Evolutionary conservation across 2,329 filamentous ascomycete genomes (phyloP).

Genomic region (Aspergillus novofumigatus): DNA sequence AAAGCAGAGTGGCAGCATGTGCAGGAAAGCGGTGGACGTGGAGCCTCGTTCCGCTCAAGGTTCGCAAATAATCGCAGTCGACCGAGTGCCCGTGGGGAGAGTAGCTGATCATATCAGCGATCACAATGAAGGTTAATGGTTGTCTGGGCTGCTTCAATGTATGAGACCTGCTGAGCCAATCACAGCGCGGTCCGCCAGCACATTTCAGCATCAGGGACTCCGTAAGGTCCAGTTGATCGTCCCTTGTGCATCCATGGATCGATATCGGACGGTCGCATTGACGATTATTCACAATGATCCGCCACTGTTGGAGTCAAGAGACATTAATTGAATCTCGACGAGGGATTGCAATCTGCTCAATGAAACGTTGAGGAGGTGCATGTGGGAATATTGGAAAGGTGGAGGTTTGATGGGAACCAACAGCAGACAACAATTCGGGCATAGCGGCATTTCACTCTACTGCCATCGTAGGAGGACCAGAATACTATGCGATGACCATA

Average conservation of each 20-base stretch:
- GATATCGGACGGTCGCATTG: not conserved
- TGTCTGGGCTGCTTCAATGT: slow-evolving; percentile 1
- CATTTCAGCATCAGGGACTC: slow-evolving; percentile 10
- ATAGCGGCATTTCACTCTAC: not conserved
- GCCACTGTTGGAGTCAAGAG: not conserved
- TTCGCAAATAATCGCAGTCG: not conserved
- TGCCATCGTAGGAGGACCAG: no score
- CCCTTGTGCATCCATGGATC: not conserved
- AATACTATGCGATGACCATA: not conserved
- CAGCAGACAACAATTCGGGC: not conserved
- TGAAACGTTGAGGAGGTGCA: not conserved
- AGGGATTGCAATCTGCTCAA: not conserved
- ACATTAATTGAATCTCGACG: not conserved
- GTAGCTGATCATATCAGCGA: slow-evolving; percentile 1
- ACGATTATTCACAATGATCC: not conserved
- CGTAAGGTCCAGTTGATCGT: slow-evolving; percentile 5
- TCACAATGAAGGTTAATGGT: slow-evolving; percentile 4
- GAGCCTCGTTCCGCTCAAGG: not conserved
- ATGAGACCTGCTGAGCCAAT: slow-evolving; percentile 13
- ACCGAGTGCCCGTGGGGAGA: not conserved
- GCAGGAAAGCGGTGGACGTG: slow-evolving; percentile 9
- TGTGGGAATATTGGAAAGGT: not conserved
- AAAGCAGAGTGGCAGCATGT: slow-evolving; percentile 16
- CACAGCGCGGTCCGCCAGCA: slow-evolving; percentile 12
- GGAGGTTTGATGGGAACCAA: no score